Evolutionary conservation across 164 flowering plant species (phyloP).

Genomic region (Warburgia ugandensis): DNA sequence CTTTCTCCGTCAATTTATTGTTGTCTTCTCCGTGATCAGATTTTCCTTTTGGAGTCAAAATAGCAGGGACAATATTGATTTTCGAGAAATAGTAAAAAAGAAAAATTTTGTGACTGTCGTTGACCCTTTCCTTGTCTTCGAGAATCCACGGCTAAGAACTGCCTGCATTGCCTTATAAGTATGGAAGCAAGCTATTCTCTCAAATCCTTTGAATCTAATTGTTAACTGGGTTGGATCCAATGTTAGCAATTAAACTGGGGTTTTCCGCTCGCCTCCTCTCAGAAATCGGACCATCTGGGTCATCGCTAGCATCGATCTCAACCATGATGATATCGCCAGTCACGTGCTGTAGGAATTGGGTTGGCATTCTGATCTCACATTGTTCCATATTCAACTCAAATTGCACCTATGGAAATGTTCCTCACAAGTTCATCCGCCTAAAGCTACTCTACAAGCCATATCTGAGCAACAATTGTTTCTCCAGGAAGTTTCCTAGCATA

Average conservation of each 20-base stretch:
- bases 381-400: constrained; percentile 65
- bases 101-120: too few relatives aligned
- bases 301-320: constrained; percentile 89
- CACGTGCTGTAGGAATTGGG: constrained; percentile 58
- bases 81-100: too few relatives aligned
- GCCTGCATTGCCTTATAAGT: constrained; percentile 91
- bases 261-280: constrained; percentile 58
- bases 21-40: too few relatives aligned
- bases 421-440: constrained; percentile 30
- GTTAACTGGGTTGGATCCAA: constrained; percentile 69
- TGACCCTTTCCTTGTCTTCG: constrained; percentile 59
- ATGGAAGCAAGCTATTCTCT: constrained; percentile 76
- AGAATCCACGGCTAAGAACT: constrained; percentile 36
- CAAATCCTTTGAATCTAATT: constrained; percentile 71
- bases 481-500: constrained; percentile 51
- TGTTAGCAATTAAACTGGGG: constrained; percentile 64
- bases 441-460: constrained; percentile 51
- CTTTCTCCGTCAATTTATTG: too few relatives aligned
- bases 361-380: constrained; percentile 41
- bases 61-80: too few relatives aligned
- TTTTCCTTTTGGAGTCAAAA: too few relatives aligned
- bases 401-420: constrained; percentile 55
- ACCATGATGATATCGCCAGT: constrained; percentile 66
- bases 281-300: constrained; percentile 31
- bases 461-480: constrained; percentile 65